These are phyloP conservation scores for Pseudocercospora pini-densiflorae DNA, from an alignment of 2,329 filamentous ascomycete species.

Conservation along the genomic window DNA sequence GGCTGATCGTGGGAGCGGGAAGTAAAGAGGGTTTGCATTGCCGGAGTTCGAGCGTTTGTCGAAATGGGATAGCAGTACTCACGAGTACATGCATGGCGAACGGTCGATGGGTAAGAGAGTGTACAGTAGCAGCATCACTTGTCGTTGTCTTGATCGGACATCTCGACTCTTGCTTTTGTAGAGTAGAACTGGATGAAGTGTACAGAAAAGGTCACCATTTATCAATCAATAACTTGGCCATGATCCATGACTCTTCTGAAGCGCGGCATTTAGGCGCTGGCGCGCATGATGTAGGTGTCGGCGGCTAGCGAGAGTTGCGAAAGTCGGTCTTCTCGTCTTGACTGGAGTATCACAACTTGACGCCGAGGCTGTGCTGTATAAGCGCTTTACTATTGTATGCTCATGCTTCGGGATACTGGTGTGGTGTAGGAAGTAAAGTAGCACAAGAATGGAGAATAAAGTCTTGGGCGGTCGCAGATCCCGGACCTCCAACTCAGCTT, in stretches of 20 bases:
- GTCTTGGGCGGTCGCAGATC: background rate
- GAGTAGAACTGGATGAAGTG: conserved; percentile 3
- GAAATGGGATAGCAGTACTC: background rate
- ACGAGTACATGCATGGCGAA: conserved; percentile 3
- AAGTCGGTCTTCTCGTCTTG: background rate
- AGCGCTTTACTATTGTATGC: background rate
- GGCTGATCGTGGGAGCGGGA: conserved; percentile 5
- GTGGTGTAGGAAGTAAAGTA: background rate
- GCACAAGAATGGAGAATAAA: background rate
- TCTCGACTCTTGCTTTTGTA: conserved; percentile 19
- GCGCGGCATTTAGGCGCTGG: conserved; percentile 1
- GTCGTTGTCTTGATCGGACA: conserved; percentile 25
- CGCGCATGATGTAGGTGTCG: background rate
- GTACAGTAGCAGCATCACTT: conserved; percentile 19
- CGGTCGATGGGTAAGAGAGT: background rate
- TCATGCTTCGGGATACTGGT: background rate
- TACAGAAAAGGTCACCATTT: background rate
- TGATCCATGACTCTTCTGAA: background rate
- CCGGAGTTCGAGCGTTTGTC: conserved; percentile 5
- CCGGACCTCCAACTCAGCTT: background rate
- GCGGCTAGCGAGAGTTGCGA: conserved; percentile 4
- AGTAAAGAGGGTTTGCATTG: background rate
- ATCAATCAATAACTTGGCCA: background rate
- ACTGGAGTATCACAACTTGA: background rate
- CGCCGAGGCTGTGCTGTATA: conserved; percentile 6